These are phyloP conservation scores for Haberlea rhodopensis DNA, from an alignment of 257 asterid genomes.

Conservation along the genomic window DNA sequence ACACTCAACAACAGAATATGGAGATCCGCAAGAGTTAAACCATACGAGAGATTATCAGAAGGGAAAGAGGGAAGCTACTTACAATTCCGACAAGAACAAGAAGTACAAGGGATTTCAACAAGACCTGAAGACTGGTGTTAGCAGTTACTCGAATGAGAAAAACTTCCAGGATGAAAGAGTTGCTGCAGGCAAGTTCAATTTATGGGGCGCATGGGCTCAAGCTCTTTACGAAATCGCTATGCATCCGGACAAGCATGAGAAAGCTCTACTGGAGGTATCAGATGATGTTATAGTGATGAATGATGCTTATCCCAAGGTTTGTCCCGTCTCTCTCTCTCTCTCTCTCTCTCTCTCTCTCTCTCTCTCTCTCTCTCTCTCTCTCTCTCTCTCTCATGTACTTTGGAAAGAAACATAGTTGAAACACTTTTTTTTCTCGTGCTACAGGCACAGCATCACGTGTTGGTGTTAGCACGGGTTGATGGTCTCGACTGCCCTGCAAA, in stretches of 20 bases:
- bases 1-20: conserved; percentile 21
- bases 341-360: conserved; percentile 84
- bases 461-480: conserved; percentile 67
- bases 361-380: conserved; percentile 25
- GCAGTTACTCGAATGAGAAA: conserved; percentile 22
- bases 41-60: conserved; percentile 41
- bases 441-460: conserved; percentile 72
- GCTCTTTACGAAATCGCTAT: conserved; percentile 72
- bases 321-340: too few species aligned
- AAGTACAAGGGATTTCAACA: conserved; percentile 39
- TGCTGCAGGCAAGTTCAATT: conserved; percentile 31
- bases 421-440: conserved; percentile 15
- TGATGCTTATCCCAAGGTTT: conserved; percentile 97
- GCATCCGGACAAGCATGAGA: conserved; percentile 62
- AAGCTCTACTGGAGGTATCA: conserved; percentile 47
- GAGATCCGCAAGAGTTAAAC: conserved; percentile 24
- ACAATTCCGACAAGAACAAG: conserved; percentile 47
- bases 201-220: conserved; percentile 65
- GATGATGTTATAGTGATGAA: conserved; percentile 72
- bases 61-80: conserved; percentile 46
- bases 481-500: conserved; percentile 75
- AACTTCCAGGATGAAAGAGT: conserved; percentile 28
- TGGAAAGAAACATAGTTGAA: conserved; percentile 8
- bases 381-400: conserved; percentile 13
- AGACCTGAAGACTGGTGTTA: conserved; percentile 34